Conservation (phyloP, 176 grass and related monocot genomes). For the Cenchrus fungigraminus region DNA sequence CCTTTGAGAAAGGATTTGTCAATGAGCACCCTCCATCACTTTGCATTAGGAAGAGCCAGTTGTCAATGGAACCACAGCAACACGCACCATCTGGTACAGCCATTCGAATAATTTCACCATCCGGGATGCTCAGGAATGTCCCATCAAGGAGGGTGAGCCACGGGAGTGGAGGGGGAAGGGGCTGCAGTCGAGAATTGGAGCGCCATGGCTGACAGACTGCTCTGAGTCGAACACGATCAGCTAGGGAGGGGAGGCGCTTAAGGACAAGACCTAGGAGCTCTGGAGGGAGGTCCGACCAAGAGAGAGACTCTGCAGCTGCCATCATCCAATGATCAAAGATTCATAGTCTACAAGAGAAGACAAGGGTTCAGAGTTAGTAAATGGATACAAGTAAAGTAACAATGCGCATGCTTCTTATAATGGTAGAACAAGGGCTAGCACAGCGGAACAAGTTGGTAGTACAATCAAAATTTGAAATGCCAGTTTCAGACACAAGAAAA, state of each 20-base stretch:
- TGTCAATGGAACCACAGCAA: not conserved
- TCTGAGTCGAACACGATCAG: slow-evolving; percentile 1
- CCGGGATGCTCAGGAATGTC: not conserved
- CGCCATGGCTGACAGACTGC: not conserved
- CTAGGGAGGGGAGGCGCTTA: not conserved
- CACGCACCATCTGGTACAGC: not conserved
- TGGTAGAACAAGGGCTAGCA: no score
- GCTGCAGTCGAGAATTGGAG: not conserved
- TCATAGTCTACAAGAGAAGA: no score
- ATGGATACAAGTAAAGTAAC: no score
- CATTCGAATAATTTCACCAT: not conserved
- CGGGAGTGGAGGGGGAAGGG: not conserved
- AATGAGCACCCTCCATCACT: not conserved
- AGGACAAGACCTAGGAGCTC: slow-evolving; percentile 7
- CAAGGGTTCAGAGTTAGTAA: no score
- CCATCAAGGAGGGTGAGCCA: not conserved
- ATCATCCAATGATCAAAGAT: not conserved
- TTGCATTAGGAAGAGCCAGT: not conserved
- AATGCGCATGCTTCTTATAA: no score
- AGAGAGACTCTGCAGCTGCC: not conserved
- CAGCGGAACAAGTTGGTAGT: no score
- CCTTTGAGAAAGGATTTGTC: not conserved
- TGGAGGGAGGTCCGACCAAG: not conserved
- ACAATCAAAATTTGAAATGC: no score
- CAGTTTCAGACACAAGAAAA: no score